phyloP scores from a whole-genome alignment of 2,329 filamentous ascomycete species.

The Colletotrichum salicis region DNA sequence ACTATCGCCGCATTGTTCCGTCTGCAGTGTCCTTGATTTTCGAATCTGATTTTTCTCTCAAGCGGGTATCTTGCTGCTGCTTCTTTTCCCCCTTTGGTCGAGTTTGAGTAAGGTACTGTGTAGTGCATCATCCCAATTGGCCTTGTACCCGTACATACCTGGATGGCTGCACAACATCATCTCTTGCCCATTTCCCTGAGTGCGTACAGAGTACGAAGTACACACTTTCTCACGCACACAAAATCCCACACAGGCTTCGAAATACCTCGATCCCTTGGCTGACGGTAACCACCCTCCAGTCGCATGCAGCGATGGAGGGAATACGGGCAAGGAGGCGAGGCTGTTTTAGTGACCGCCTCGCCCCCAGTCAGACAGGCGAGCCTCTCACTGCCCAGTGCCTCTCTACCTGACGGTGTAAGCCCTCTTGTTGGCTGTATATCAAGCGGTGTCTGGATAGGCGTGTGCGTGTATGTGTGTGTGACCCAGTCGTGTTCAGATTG shows the following conservation, averaged over 20 bases:
- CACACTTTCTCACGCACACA: background rate
- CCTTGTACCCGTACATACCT: background rate
- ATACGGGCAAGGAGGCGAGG: conserved; percentile 16
- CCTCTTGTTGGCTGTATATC: background rate
- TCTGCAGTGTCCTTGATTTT: background rate
- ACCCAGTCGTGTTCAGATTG: conserved; percentile 10
- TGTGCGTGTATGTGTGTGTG: background rate
- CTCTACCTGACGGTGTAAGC: background rate
- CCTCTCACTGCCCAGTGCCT: background rate
- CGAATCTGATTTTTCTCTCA: background rate
- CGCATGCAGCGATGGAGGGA: conserved; percentile 1
- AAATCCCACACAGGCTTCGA: background rate
- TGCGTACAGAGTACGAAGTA: background rate
- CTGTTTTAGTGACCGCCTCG: conserved; percentile 31
- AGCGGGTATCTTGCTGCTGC: conserved; percentile 10
- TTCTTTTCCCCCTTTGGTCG: background rate
- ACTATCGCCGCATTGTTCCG: conserved; percentile 25
- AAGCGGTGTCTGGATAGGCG: background rate
- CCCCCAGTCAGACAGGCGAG: conserved; percentile 28
- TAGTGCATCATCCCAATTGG: conserved; percentile 10
- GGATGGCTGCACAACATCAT: background rate
- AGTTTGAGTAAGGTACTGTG: background rate
- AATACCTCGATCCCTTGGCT: conserved; percentile 19
- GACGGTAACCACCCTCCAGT: conserved; percentile 18
- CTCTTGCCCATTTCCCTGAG: background rate